Base-by-base conservation (phyloP, 2,329 filamentous ascomycete genomes). In the Botrytis sinoallii region DNA sequence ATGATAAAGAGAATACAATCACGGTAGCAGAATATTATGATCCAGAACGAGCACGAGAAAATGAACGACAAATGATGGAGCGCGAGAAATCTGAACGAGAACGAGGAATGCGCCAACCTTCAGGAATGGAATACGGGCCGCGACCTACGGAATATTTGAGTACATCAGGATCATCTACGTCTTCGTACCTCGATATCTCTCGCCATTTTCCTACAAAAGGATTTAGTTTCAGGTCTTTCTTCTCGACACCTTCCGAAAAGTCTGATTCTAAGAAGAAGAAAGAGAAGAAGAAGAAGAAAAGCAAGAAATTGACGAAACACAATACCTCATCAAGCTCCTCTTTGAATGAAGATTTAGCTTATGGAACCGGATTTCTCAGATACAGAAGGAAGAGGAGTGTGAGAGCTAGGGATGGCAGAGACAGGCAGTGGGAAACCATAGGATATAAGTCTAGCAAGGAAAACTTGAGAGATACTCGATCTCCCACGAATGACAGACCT, bases 321-420 rank as follows among this genome's bases (percentile, higher is more conserved):
- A 85, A 84, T 72, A 91, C 90, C 78, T 90, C 88, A 2, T 92
- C 90, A 1, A 91, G 89, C 3, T 92, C 90, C 0, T 91, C 90
- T 0, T 85, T 92, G 72, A 89, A 92, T 81, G 88, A 87, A 32
- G 91, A 93, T 79, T 83, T 93, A 75, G 90, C 90, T 16, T 93
- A 92, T 79, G 90, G 91, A 16, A 85, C 83, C 72, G 90, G 89
- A 25, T 91, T 87, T 70, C 74, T 81, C 22, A 80, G 77, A 74
- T 72, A 76, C 32, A 76, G 77, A 25, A 81, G 78, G 71, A 75
- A 73, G 35, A 78, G 76, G 52, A 44, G 76, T 14, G 76, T 79
- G 25, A 78, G 79, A 65, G 77, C 75, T 20, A 77, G 77, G 71
- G 77, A 75, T 35, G 79, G 78, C 10, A 80, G 77, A 73, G 77